Conservation (phyloP, 148 eudicot species). For the Diospyros lotus region DNA sequence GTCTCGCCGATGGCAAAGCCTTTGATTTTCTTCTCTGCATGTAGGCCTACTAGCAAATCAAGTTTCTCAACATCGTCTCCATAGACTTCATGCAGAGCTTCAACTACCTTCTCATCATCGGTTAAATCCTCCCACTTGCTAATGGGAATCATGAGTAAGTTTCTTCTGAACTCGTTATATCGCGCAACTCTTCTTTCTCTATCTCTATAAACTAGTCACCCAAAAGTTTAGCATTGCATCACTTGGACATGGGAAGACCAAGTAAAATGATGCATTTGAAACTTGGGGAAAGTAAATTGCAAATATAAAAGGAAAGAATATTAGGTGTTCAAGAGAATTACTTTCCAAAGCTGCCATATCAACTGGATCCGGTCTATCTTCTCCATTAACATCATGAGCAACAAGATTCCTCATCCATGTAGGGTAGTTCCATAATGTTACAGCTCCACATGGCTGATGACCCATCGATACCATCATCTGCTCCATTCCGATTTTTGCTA, state of each 20-base stretch:
- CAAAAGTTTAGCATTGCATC: neutral
- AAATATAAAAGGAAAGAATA: neutral
- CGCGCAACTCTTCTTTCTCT: constrained; percentile 40
- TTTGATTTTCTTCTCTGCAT: constrained; percentile 40
- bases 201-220: constrained; percentile 35
- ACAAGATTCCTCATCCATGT: constrained; percentile 35
- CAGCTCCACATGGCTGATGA: constrained; percentile 32
- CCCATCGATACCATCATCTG: constrained; percentile 31
- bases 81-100: constrained; percentile 31
- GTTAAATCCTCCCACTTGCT: constrained; percentile 49
- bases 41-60: constrained; percentile 39
- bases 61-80: constrained; percentile 36
- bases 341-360: constrained; percentile 31
- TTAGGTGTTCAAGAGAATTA: constrained; percentile 9
- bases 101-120: constrained; percentile 31
- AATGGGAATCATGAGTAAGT: constrained; percentile 31
- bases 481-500: constrained; percentile 27
- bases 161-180: constrained; percentile 38
- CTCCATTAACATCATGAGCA: constrained; percentile 24
- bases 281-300: too few species aligned
- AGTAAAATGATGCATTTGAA: too few species aligned
- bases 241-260: too few species aligned
- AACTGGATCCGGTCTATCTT: constrained; percentile 27
- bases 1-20: constrained; percentile 49
- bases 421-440: constrained; percentile 28